These are phyloP conservation scores for Exidia glandulosa DNA, from an alignment of 768 basidiomycete genomes.

Conservation along the genomic window DNA sequence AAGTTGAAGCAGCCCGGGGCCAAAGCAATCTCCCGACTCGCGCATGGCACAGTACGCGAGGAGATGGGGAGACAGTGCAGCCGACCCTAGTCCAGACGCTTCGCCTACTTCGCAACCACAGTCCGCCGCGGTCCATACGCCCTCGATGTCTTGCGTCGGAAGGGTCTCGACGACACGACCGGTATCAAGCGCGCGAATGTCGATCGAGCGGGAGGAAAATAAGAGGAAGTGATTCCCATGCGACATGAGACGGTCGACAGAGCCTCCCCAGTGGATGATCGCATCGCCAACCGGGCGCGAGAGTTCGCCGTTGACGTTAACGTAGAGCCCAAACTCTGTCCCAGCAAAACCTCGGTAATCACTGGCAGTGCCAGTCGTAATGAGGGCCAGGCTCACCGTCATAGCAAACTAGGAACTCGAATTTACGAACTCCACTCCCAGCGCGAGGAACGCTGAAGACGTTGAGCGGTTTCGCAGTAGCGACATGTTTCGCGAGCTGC, in stretches of 20 bases:
- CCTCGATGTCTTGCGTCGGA: constrained; percentile 15
- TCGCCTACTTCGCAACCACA: too few species aligned
- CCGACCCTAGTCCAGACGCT: too few species aligned
- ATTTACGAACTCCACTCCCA: constrained; percentile 14
- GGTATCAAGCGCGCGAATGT: constrained; percentile 20
- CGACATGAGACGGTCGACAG: constrained; percentile 26
- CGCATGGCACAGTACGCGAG: too few species aligned
- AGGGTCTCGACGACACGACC: constrained; percentile 14
- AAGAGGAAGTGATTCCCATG: constrained; percentile 26
- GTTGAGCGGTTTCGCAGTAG: constrained; percentile 24
- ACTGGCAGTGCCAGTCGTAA: too few species aligned
- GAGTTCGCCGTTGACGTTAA: constrained; percentile 28
- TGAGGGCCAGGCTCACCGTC: too few species aligned
- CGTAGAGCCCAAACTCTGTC: constrained; percentile 28
- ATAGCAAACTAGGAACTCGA: constrained; percentile 30
- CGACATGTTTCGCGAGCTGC: constrained; percentile 22
- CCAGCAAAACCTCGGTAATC: constrained; percentile 8
- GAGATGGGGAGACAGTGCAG: too few species aligned
- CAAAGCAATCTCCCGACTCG: too few species aligned
- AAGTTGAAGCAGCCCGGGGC: too few species aligned
- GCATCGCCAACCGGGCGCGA: constrained; percentile 11
- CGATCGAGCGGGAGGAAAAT: constrained; percentile 25
- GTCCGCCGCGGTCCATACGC: too few species aligned
- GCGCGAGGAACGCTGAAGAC: constrained; percentile 22
- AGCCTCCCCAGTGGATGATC: constrained; percentile 30